Percentiles rank a stretch among this genome's conserved stretches.
Conservation (phyloP, 441 rosid genomes). For the Gossypium gossypioides region DNA sequence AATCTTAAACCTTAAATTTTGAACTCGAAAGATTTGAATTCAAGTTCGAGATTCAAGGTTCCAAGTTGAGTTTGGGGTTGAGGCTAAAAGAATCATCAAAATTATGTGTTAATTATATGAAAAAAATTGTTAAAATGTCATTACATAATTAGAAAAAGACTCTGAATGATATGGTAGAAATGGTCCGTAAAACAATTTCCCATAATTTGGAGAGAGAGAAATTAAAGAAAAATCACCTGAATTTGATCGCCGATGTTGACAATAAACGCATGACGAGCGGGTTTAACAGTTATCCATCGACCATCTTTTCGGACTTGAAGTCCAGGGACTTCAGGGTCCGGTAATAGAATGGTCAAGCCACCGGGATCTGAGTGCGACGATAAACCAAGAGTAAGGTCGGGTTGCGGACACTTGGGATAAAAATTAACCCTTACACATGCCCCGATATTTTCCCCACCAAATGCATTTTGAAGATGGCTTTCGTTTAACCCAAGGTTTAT, state of each 20-base stretch:
- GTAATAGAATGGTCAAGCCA: constrained; percentile 69
- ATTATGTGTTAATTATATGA: no score
- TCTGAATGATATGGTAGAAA: fast-evolving
- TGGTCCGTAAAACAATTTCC: background rate
- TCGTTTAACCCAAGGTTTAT: constrained; percentile 48
- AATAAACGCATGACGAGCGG: constrained; percentile 57
- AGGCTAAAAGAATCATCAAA: no score
- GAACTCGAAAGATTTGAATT: no score
- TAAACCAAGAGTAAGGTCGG: constrained; percentile 72
- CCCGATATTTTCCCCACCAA: constrained; percentile 58
- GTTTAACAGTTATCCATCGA: constrained; percentile 67
- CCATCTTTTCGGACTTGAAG: constrained; percentile 50
- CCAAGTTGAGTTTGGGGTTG: fast-evolving
- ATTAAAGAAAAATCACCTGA: constrained; percentile 31
- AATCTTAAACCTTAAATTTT: fast-evolving
- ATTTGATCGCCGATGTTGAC: constrained; percentile 77
- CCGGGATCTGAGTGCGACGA: constrained; percentile 88
- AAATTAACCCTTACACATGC: constrained; percentile 67
- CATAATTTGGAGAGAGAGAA: background rate
- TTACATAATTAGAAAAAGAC: no score
- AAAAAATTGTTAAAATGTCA: no score
- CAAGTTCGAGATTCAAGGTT: fast-evolving
- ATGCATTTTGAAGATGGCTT: constrained; percentile 46
- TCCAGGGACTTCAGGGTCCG: constrained; percentile 60
- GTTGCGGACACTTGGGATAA: constrained; percentile 81